Conservation (phyloP, 2,329 filamentous ascomycete species). For the Ophiostoma triangulosporum region DNA sequence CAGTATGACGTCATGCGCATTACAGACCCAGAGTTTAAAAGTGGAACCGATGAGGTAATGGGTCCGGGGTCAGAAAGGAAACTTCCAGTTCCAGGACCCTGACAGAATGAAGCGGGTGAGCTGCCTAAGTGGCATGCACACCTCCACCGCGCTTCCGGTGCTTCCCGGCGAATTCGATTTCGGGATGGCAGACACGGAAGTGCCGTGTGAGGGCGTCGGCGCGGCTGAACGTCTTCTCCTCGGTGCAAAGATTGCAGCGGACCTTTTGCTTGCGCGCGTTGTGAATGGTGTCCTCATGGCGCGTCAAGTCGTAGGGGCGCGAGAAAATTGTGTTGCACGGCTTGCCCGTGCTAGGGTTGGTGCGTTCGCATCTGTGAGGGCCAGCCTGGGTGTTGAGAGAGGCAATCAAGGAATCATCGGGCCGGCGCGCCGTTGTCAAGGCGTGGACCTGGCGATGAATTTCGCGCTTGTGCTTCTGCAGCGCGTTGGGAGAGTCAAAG, state of each 20-base stretch:
- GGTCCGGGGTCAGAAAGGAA: background rate
- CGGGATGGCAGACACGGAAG: constrained; percentile 86
- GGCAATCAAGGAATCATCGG: constrained; percentile 32
- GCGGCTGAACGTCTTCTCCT: constrained; percentile 93
- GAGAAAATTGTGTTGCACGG: constrained; percentile 92
- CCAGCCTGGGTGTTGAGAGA: constrained; percentile 77
- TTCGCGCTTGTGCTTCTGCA: constrained; percentile 94
- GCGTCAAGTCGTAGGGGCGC: constrained; percentile 85
- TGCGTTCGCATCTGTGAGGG: constrained; percentile 81
- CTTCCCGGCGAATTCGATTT: constrained; percentile 67
- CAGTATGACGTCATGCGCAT: background rate
- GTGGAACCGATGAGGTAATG: background rate
- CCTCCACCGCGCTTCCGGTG: constrained; percentile 24
- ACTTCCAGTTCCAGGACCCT: background rate
- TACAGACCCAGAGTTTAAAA: background rate
- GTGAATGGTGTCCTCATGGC: constrained; percentile 96
- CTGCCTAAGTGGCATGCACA: background rate
- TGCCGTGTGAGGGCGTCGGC: constrained; percentile 90
- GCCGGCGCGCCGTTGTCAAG: constrained; percentile 24
- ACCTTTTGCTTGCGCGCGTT: constrained; percentile 91
- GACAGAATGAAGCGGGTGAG: background rate
- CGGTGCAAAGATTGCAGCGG: constrained; percentile 79
- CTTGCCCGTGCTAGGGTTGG: constrained; percentile 90
- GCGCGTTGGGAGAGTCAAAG: constrained; percentile 72
- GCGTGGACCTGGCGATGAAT: constrained; percentile 66